Conservation (phyloP, 495 filamentous ascomycete genomes). For the Penicillium alfredii region DNA sequence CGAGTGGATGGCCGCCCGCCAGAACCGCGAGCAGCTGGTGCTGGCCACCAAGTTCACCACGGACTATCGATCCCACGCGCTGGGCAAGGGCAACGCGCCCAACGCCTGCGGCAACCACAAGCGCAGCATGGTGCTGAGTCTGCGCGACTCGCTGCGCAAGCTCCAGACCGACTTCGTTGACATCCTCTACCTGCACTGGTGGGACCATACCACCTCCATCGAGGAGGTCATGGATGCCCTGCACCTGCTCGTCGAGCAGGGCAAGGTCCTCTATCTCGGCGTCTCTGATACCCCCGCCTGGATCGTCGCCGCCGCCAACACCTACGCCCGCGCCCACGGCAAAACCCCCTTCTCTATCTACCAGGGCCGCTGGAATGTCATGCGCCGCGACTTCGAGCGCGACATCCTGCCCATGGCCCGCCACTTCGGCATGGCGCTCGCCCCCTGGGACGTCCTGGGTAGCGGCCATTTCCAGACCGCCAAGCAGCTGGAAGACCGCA, state of each 20-base stretch:
- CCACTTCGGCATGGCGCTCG: constrained; percentile 53
- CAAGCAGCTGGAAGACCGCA: constrained; percentile 26
- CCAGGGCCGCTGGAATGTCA: constrained; percentile 57
- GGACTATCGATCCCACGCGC: constrained; percentile 23
- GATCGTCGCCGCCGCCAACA: constrained; percentile 55
- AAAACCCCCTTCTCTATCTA: constrained; percentile 60
- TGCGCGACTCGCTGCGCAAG: constrained; percentile 52
- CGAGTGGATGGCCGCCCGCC: constrained; percentile 51
- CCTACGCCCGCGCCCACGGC: constrained; percentile 53
- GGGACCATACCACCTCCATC: constrained; percentile 52
- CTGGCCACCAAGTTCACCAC: constrained; percentile 67
- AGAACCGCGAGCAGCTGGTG: constrained; percentile 59
- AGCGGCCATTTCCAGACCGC: constrained; percentile 47
- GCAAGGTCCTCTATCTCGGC: constrained; percentile 62
- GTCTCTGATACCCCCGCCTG: constrained; percentile 58
- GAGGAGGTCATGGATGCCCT: constrained; percentile 57
- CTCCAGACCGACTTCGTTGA: constrained; percentile 63
- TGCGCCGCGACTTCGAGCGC: constrained; percentile 49
- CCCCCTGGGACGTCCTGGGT: constrained; percentile 51
- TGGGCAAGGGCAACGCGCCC: constrained; percentile 40
- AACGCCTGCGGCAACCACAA: constrained; percentile 54
- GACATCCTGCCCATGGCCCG: constrained; percentile 54
- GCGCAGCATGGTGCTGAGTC: constrained; percentile 48
- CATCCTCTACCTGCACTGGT: constrained; percentile 58
- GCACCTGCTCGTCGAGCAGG: constrained; percentile 48